Conservation (phyloP, 768 basidiomycete genomes). For the Pseudohyphozyma bogoriensis region DNA sequence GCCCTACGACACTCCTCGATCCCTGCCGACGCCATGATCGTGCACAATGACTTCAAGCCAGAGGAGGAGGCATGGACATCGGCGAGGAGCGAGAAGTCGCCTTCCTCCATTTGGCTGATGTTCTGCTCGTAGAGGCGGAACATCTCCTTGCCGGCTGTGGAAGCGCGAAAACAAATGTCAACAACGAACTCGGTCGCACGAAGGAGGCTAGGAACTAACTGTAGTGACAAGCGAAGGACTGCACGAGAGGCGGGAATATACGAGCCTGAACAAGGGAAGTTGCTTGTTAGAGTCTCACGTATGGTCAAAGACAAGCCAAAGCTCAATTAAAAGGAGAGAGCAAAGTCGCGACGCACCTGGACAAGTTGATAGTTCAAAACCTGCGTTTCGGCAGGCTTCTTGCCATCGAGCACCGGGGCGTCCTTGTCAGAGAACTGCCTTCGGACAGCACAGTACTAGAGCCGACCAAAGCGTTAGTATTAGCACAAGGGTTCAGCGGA, state of each 20-base stretch:
- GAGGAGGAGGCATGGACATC: conserved; percentile 33
- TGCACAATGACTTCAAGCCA: conserved; percentile 31
- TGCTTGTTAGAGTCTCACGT: too few species aligned
- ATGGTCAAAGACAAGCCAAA: conserved; percentile 8
- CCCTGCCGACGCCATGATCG: conserved; percentile 30
- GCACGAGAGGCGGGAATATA: conserved; percentile 28
- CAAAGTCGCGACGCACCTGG: too few species aligned
- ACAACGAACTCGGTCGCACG: too few species aligned
- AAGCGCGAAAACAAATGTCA: background rate
- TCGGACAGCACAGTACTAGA: conserved; percentile 31
- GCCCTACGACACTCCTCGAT: conserved; percentile 35
- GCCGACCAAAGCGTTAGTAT: background rate
- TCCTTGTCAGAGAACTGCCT: conserved; percentile 35
- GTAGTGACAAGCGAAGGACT: conserved; percentile 26
- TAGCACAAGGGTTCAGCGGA: background rate
- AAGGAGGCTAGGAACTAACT: background rate
- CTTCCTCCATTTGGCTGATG: conserved; percentile 23
- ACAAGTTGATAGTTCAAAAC: conserved; percentile 36
- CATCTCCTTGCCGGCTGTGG: conserved; percentile 25
- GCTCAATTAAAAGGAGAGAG: conserved; percentile 27
- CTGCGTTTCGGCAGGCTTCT: conserved; percentile 29
- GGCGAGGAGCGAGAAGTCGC: conserved; percentile 32
- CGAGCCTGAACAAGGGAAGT: too few species aligned
- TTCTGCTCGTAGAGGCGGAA: conserved; percentile 25
- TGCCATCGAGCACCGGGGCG: conserved; percentile 27